Evolutionary conservation across 257 asterid genomes (phyloP).

Genomic region (Nicotiana undulata): DNA sequence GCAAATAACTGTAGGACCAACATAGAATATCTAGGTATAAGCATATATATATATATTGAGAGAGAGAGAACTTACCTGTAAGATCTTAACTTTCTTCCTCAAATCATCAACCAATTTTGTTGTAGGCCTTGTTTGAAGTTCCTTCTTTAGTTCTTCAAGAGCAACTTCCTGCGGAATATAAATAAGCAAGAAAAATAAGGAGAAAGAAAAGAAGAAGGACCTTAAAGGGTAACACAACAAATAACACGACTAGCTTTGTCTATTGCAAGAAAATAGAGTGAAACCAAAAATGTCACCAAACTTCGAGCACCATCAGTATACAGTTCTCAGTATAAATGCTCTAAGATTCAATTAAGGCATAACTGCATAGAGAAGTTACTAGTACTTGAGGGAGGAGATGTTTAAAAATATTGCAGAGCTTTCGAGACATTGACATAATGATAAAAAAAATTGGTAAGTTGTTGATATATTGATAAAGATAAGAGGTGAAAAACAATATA

Average conservation of each 20-base stretch:
- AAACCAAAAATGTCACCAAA: not conserved
- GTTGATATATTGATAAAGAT: not conserved
- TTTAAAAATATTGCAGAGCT: not conserved
- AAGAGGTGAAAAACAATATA: not conserved
- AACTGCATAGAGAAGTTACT: not conserved
- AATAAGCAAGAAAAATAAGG: not conserved
- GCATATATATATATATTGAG: not conserved
- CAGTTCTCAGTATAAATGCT: not conserved
- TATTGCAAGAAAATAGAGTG: not conserved
- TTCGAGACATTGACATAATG: not conserved
- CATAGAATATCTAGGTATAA: not conserved
- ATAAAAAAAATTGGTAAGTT: not conserved
- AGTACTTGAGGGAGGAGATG: not conserved
- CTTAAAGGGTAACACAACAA: not conserved
- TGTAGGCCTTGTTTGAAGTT: slow-evolving; percentile 84
- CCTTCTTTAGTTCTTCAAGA: slow-evolving; percentile 74
- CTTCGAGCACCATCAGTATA: not conserved
- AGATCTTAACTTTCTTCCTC: slow-evolving; percentile 86
- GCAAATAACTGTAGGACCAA: not conserved
- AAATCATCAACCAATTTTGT: slow-evolving; percentile 80
- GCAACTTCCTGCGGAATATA: slow-evolving; percentile 50
- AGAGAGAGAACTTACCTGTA: slow-evolving; percentile 49
- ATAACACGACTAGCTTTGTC: not conserved
- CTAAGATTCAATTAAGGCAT: not conserved
- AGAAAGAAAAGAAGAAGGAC: not conserved